Evolutionary conservation across 306 rosid species (phyloP).

Genomic region (Trichosanthes cucumerina): DNA sequence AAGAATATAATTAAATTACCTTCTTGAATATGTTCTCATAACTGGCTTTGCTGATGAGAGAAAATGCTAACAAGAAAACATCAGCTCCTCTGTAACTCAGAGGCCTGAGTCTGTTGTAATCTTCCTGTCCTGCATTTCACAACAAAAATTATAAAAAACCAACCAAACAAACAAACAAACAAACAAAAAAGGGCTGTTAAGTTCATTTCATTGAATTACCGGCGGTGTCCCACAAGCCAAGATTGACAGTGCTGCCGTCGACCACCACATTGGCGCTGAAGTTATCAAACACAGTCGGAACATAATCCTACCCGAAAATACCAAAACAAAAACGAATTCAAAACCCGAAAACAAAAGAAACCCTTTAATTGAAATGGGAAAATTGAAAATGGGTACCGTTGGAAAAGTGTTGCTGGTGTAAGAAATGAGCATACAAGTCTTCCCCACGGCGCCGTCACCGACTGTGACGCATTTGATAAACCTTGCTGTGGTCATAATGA

Average conservation of each 20-base stretch:
- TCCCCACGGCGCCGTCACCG: conserved; percentile 6
- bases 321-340: background rate
- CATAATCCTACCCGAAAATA: background rate
- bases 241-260: conserved; percentile 32
- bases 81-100: conserved; percentile 26
- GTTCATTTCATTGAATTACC: conserved; percentile 21
- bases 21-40: conserved; percentile 20
- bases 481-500: conserved; percentile 3
- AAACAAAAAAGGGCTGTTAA: background rate
- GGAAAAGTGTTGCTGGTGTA: conserved; percentile 12
- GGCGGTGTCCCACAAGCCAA: conserved; percentile 78
- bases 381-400: background rate
- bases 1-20: conserved; percentile 9
- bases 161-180: background rate
- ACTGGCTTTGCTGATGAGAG: conserved; percentile 22
- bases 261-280: conserved; percentile 10
- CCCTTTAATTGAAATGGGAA: background rate
- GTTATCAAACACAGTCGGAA: conserved; percentile 9
- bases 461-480: conserved; percentile 4
- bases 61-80: conserved; percentile 19
- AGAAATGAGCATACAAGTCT: conserved; percentile 9
- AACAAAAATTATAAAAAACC: background rate
- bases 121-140: conserved; percentile 20
- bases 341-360: background rate
- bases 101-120: conserved; percentile 21